Base-by-base conservation (phyloP, 1,139 yeast species). In the Taphrina deformans region DNA sequence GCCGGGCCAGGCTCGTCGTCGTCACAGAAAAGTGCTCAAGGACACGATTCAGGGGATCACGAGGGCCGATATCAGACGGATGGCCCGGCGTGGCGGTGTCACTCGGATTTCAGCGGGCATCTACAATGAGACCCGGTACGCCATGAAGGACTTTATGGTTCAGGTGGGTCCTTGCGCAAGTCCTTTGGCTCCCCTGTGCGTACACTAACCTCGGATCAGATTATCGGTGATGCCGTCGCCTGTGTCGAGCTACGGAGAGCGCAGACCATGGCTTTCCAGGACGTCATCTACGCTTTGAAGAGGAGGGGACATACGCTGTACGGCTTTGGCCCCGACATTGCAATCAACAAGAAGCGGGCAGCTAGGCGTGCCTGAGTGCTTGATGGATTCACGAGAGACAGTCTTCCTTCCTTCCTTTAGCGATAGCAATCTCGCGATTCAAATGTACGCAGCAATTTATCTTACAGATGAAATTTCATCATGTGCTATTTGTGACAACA, bases 21-120 rank as follows among this genome's bases (percentile, higher is more conserved):
- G 74, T 70, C 73, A 72, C 71, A 70, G 74, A 70, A 72, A 72
- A 69, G 71, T 72, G 68, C 69, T 72, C 64, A 71, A 73, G 69
- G 74, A 72, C 68, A 72, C 71, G 71, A 72, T 72, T 56, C 73
- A 72, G 65, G 74, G 74, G 68, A 72, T 72, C 66, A 72, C 74
- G 45, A 72, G 71, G 71, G 73, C 73, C 33, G 74, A 73, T 55
- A 72, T 72, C 69, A 71, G 74, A 69, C 71, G 74, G 69, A 70
- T 72, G 71, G 74, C 74, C 51, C 71, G 74, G 68, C 71, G 74
- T 70, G 74, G 74, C 61, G 74, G 74, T 69, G 74, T 72, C 67
- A 72, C 72, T 72, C 73, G 74, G 67, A 72, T 72, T 55, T 71
- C 73, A 45, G 74, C 74, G 44, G 69, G 71, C 69, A 72, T 72